Conservation (phyloP, 768 basidiomycete genomes). For the Punctularia strigosozonata region DNA sequence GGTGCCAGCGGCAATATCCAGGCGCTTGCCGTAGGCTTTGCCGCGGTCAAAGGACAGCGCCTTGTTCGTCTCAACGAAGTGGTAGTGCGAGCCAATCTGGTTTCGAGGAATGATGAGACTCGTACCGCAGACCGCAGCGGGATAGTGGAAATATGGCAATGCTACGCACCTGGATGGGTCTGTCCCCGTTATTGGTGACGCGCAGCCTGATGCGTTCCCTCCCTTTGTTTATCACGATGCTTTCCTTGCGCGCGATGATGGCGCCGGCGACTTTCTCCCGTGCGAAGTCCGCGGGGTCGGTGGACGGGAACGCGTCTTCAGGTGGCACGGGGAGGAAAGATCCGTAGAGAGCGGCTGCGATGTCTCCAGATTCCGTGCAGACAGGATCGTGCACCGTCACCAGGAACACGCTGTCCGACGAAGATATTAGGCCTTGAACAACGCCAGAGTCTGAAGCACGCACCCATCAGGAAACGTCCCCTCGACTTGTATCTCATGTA, state of each 20-base stretch:
- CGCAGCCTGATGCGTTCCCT: constrained; percentile 55
- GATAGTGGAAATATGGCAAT: not conserved
- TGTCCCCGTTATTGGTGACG: constrained; percentile 86
- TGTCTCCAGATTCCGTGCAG: constrained; percentile 68
- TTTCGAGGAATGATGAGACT: not conserved
- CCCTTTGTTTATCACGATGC: constrained; percentile 68
- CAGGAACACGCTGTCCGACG: constrained; percentile 66
- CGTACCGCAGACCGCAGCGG: not conserved
- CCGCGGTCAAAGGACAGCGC: constrained; percentile 73
- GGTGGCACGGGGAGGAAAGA: constrained; percentile 83
- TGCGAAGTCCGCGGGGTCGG: constrained; percentile 35
- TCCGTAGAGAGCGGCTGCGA: constrained; percentile 82
- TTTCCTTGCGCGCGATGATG: constrained; percentile 49
- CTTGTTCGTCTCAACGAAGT: constrained; percentile 84
- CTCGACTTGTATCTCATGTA: constrained; percentile 90
- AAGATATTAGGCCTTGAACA: not conserved
- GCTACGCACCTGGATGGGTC: constrained; percentile 76
- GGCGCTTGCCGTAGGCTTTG: constrained; percentile 69
- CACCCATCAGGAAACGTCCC: constrained; percentile 86
- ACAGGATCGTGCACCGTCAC: constrained; percentile 96
- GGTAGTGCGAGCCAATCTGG: constrained; percentile 90
- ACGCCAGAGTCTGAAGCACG: constrained; percentile 9
- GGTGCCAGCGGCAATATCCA: constrained; percentile 91
- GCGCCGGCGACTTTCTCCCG: constrained; percentile 61
- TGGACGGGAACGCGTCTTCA: constrained; percentile 48